These are phyloP conservation scores for Eurotiales sp. DNA, from an alignment of 2,329 filamentous ascomycete genomes.

Conservation along the genomic window DNA sequence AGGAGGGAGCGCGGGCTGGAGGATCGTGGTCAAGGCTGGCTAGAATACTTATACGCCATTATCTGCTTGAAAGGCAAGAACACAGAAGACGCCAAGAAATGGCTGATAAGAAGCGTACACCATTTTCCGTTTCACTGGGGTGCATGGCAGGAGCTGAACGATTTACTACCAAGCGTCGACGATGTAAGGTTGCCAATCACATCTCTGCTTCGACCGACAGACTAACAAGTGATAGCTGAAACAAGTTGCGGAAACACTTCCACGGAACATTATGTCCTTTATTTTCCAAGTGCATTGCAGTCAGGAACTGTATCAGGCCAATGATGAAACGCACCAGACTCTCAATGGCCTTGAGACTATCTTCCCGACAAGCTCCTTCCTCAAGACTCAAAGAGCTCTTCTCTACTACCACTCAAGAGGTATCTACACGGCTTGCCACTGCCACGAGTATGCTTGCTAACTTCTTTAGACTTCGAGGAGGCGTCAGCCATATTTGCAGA, in stretches of 20 bases:
- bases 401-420: slow-evolving; percentile 84
- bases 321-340: slow-evolving; percentile 67
- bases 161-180: slow-evolving; percentile 72
- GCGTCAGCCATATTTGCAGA: slow-evolving; percentile 63
- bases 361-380: slow-evolving; percentile 83
- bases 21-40: slow-evolving; percentile 76
- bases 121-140: slow-evolving; percentile 95
- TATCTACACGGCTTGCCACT: slow-evolving; percentile 16
- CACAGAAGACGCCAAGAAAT: slow-evolving; percentile 76
- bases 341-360: slow-evolving; percentile 75
- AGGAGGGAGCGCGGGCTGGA: slow-evolving; percentile 59
- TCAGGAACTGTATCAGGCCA: slow-evolving; percentile 86
- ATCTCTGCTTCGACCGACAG: background rate
- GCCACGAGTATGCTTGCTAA: background rate
- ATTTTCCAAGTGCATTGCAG: slow-evolving; percentile 91
- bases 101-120: slow-evolving; percentile 83
- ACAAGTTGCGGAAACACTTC: slow-evolving; percentile 66
- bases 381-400: slow-evolving; percentile 84
- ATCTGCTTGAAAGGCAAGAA: slow-evolving; percentile 88
- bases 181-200: slow-evolving; percentile 57
- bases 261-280: slow-evolving; percentile 86
- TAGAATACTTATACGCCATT: slow-evolving; percentile 81
- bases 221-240: slow-evolving; percentile 56
- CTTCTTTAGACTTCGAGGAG: slow-evolving; percentile 54
- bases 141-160: slow-evolving; percentile 88